phyloP scores from a whole-genome alignment of 2,329 filamentous ascomycete species.

The Penicillium sp. region DNA sequence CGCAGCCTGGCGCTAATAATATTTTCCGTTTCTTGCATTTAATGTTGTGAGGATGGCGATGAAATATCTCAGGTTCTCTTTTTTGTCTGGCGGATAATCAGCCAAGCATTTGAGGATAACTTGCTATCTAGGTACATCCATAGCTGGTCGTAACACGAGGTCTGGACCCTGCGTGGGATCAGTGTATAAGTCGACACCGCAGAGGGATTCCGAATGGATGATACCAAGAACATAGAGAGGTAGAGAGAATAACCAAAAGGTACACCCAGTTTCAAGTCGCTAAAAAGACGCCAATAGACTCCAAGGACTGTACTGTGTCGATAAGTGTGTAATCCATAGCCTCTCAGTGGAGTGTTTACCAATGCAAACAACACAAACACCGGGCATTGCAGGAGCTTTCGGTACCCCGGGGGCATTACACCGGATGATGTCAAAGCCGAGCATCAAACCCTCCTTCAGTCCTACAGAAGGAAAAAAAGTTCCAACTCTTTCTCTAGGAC shows the following conservation, averaged over 20 bases:
- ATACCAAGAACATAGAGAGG: no score
- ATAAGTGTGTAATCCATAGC: slow-evolving; percentile 16
- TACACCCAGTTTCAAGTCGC: neutral
- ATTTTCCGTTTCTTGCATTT: neutral
- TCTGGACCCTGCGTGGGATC: neutral
- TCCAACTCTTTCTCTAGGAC: neutral
- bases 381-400: slow-evolving; percentile 23
- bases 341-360: slow-evolving; percentile 11
- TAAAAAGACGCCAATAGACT: neutral
- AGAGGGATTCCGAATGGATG: neutral
- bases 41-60: neutral
- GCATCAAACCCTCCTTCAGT: slow-evolving; percentile 16
- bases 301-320: neutral
- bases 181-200: neutral
- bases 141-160: neutral
- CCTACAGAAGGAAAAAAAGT: slow-evolving; percentile 1
- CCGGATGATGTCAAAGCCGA: slow-evolving; percentile 41
- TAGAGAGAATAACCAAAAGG: neutral
- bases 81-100: neutral
- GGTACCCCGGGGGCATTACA: slow-evolving; percentile 19
- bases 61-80: neutral
- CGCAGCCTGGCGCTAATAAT: slow-evolving; percentile 10
- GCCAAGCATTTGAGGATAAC: neutral
- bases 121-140: neutral
- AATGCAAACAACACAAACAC: slow-evolving; percentile 41